Percentiles rank a stretch among this genome's conserved stretches.
Evolutionary conservation across 2,329 filamentous ascomycete species (phyloP).

Genomic region (Pseudofabraea citricarpa): DNA sequence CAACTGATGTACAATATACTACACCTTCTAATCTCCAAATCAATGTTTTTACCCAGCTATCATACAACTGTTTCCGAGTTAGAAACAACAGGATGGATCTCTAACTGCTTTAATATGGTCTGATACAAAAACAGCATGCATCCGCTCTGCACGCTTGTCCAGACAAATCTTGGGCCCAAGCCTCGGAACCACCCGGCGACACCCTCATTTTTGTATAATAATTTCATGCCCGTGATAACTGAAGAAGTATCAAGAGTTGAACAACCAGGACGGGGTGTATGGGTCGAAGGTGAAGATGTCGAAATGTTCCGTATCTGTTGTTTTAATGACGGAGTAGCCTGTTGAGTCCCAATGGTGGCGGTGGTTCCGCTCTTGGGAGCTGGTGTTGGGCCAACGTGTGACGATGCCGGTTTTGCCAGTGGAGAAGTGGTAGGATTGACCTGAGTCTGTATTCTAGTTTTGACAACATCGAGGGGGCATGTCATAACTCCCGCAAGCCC

Average conservation of each 20-base stretch:
- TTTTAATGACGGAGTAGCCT: constrained; percentile 29
- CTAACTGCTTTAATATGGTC: constrained; percentile 73
- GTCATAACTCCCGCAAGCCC: constrained; percentile 92
- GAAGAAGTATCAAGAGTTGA: constrained; percentile 84
- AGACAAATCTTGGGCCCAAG: constrained; percentile 86
- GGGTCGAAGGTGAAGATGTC: constrained; percentile 82
- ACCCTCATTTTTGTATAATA: constrained; percentile 90
- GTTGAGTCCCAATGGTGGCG: constrained; percentile 19
- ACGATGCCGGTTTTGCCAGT: constrained; percentile 17
- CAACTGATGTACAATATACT: constrained; percentile 20
- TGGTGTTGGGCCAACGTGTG: constrained; percentile 13
- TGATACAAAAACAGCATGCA: constrained; percentile 98
- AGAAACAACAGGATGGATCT: constrained; percentile 33
- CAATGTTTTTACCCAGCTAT: constrained; percentile 1
- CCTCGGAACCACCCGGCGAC: constrained; percentile 89
- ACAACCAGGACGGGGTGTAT: constrained; percentile 73
- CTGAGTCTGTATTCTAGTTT: constrained; percentile 94
- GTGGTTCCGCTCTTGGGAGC: constrained; percentile 14
- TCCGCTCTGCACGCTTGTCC: constrained; percentile 95
- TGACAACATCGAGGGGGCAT: constrained; percentile 94
- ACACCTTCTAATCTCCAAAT: constrained; percentile 7
- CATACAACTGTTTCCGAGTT: constrained; percentile 19
- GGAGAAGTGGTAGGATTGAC: constrained; percentile 45
- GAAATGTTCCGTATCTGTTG: constrained; percentile 71
- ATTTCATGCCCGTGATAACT: constrained; percentile 73